These are phyloP conservation scores for Lachancea nothofagi DNA, from an alignment of 805 yeast genomes.

Conservation along the genomic window DNA sequence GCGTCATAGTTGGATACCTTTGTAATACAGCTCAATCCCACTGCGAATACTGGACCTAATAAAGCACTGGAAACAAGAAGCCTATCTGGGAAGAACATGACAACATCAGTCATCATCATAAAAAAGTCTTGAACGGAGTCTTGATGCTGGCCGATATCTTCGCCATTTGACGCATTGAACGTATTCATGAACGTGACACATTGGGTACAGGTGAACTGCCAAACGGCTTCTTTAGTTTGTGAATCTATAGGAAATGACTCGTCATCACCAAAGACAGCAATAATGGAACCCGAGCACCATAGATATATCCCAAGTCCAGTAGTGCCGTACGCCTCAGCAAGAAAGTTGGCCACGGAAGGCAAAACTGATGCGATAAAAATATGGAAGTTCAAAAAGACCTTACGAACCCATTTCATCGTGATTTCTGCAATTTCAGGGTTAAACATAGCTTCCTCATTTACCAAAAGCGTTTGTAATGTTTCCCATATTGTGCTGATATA, in stretches of 20 bases:
- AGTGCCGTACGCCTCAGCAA: slow-evolving; percentile 63
- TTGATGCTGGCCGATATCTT: slow-evolving; percentile 22
- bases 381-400: slow-evolving; percentile 48
- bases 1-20: slow-evolving; percentile 65
- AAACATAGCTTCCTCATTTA: slow-evolving; percentile 21
- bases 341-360: slow-evolving; percentile 56
- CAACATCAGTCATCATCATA: slow-evolving; percentile 68
- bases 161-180: slow-evolving; percentile 26
- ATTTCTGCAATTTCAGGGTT: slow-evolving; percentile 52
- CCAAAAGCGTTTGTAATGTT: slow-evolving; percentile 19
- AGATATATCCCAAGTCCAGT: slow-evolving; percentile 76
- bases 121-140: slow-evolving; percentile 84
- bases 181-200: slow-evolving; percentile 49
- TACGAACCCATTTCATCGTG: slow-evolving; percentile 59
- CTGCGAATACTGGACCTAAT: slow-evolving; percentile 48
- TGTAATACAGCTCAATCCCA: slow-evolving; percentile 48
- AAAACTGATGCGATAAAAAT: slow-evolving; percentile 45
- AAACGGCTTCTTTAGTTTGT: slow-evolving; percentile 53
- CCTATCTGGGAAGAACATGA: slow-evolving; percentile 57
- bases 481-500: slow-evolving; percentile 26
- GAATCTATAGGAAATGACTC: slow-evolving; percentile 31
- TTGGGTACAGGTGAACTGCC: slow-evolving; percentile 70
- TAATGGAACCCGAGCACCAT: slow-evolving; percentile 83
- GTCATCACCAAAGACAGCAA: slow-evolving; percentile 65
- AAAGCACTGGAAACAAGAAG: slow-evolving; percentile 36